Conservation (phyloP, 352 stramenopile species). For the Phytophthora cactorum region DNA sequence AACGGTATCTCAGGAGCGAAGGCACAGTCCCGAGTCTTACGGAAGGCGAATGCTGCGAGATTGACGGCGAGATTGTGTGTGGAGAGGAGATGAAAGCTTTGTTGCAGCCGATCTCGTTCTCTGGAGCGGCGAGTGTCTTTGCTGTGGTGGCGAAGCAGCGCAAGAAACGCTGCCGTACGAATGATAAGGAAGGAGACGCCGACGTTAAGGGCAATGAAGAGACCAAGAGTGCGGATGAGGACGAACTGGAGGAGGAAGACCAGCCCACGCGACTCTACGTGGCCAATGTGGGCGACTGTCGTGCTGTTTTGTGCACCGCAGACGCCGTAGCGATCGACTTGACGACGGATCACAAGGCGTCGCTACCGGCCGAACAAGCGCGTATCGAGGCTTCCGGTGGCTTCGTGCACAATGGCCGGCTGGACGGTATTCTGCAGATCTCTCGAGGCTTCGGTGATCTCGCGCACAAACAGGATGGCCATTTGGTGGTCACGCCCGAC, state of each 20-base stretch:
- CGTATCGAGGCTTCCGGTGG: slow-evolving; percentile 84
- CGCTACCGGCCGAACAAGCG: slow-evolving; percentile 71
- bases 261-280: slow-evolving; percentile 73
- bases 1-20: slow-evolving; percentile 27
- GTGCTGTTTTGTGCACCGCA: slow-evolving; percentile 84
- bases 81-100: slow-evolving; percentile 53
- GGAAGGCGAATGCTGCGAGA: slow-evolving; percentile 50
- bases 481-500: slow-evolving; percentile 85
- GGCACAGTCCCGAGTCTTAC: slow-evolving; percentile 23
- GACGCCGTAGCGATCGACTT: slow-evolving; percentile 78
- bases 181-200: slow-evolving; percentile 8
- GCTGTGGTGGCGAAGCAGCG: slow-evolving; percentile 59
- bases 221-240: slow-evolving; percentile 1
- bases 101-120: slow-evolving; percentile 88
- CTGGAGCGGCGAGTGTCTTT: slow-evolving; percentile 74
- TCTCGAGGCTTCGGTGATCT: slow-evolving; percentile 91
- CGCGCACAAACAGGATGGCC: slow-evolving; percentile 89
- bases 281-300: slow-evolving; percentile 91
- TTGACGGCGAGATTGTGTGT: slow-evolving; percentile 42
- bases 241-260: slow-evolving; percentile 28
- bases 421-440: slow-evolving; percentile 89
- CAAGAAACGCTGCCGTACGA: slow-evolving; percentile 37
- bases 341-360: slow-evolving; percentile 90
- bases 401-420: slow-evolving; percentile 88
- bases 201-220: slow-evolving; percentile 13